These are phyloP conservation scores for Amoebophrya sp. DNA, from an alignment of 169 alveolate species.

Conservation along the genomic window DNA sequence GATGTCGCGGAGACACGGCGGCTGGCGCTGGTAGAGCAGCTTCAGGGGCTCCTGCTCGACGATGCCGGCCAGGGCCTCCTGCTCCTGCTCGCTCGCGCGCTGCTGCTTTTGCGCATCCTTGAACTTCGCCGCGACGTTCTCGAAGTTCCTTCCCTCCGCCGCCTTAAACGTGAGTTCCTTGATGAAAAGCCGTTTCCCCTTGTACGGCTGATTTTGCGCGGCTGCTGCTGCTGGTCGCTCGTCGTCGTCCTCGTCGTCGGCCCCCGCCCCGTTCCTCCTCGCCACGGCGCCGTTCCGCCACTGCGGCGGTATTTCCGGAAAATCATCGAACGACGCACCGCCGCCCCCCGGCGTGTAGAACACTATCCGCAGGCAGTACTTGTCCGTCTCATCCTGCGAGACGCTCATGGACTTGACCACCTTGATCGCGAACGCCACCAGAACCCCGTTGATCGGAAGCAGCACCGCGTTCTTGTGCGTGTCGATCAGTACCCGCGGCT, in stretches of 20 bases:
- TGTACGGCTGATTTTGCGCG: not conserved
- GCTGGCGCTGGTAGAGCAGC: not conserved
- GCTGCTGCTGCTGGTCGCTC: not conserved
- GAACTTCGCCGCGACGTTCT: constrained; percentile 25
- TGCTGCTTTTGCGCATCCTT: constrained; percentile 79
- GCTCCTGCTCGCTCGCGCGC: constrained; percentile 73
- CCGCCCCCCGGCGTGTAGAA: not conserved
- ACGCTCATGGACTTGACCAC: not conserved
- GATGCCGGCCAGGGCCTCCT: constrained; percentile 58
- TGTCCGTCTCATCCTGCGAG: not conserved
- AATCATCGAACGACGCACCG: not conserved
- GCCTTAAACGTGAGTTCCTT: constrained; percentile 78
- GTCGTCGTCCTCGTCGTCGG: no score
- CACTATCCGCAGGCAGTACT: not conserved
- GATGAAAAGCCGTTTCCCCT: constrained; percentile 25
- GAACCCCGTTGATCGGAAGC: constrained; percentile 1
- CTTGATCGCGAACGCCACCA: constrained; percentile 8
- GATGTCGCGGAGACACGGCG: not conserved
- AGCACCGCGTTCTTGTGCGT: not conserved
- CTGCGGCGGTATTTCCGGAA: not conserved
- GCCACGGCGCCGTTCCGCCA: no score
- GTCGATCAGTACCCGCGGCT: not conserved
- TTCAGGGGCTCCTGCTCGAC: constrained; percentile 58
- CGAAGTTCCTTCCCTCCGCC: constrained; percentile 56
- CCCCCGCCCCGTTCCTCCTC: no score